Evolutionary conservation across 306 rosid genomes (phyloP).

Genomic region (Notholithocarpus densiflorus): DNA sequence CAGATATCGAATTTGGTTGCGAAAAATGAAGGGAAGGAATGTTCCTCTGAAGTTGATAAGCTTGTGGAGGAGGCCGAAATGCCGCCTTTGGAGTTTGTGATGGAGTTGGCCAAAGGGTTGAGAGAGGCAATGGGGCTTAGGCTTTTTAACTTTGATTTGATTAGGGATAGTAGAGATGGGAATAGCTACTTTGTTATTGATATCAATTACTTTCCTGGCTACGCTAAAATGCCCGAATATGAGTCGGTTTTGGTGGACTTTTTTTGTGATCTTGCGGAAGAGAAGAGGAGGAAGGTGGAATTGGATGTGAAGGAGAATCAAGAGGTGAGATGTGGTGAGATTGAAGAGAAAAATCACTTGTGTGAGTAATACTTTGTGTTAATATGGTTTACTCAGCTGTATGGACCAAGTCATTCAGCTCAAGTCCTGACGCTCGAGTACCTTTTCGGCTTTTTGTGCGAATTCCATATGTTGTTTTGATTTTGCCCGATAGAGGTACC

Average conservation of each 20-base stretch:
- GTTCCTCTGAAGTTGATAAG: slow-evolving; percentile 3
- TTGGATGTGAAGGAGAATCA: background rate
- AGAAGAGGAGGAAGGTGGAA: background rate
- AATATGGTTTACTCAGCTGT: too few relatives aligned
- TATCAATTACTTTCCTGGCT: slow-evolving; percentile 82
- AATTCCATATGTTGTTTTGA: background rate
- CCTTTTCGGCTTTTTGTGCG: background rate
- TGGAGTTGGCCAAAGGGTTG: slow-evolving; percentile 34
- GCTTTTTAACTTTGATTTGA: slow-evolving; percentile 62
- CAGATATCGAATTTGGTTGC: slow-evolving; percentile 40
- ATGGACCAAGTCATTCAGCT: too few relatives aligned
- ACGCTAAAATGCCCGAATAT: slow-evolving; percentile 48
- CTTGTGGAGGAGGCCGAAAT: slow-evolving; percentile 33
- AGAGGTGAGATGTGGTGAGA: background rate
- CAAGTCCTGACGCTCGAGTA: rapidly evolving
- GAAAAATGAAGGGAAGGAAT: background rate
- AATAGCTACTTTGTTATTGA: slow-evolving; percentile 53
- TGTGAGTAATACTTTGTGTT: background rate
- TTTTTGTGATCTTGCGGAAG: slow-evolving; percentile 29
- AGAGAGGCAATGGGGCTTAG: slow-evolving; percentile 45
- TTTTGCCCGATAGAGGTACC: background rate
- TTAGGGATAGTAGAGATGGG: slow-evolving; percentile 35
- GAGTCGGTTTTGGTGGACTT: slow-evolving; percentile 46
- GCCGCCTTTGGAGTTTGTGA: slow-evolving; percentile 40
- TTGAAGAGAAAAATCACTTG: background rate